Percentiles rank a stretch among this genome's conserved stretches.
Conservation (phyloP, 495 filamentous ascomycete species). For the Daldinia grandis region DNA sequence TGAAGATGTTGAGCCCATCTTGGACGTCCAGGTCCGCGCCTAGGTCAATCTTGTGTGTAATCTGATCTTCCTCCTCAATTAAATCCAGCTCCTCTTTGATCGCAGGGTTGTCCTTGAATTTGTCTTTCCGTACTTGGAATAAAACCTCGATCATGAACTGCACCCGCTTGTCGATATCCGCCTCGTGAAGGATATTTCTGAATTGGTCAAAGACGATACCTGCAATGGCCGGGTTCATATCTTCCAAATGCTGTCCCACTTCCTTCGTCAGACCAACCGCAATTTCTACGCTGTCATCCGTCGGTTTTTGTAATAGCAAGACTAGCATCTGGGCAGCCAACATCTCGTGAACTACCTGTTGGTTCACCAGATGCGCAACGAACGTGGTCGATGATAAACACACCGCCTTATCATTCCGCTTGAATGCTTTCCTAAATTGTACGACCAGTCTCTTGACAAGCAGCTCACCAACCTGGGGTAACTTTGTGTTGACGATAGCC, state of each 20-base stretch:
- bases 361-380: conserved; percentile 92
- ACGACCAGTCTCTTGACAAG: conserved; percentile 84
- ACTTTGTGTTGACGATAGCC: conserved; percentile 96
- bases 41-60: conserved; percentile 82
- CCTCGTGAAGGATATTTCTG: conserved; percentile 91
- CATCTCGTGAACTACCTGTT: conserved; percentile 94
- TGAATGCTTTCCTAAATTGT: conserved; percentile 95
- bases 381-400: conserved; percentile 91
- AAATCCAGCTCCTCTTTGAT: conserved; percentile 93
- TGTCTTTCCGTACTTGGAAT: conserved; percentile 95
- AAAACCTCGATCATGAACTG: conserved; percentile 99
- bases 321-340: conserved; percentile 89
- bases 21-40: conserved; percentile 84
- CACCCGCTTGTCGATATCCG: conserved; percentile 92
- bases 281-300: conserved; percentile 98
- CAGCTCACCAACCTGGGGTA: conserved; percentile 92
- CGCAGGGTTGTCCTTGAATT: conserved; percentile 91
- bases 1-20: conserved; percentile 93
- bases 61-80: conserved; percentile 96
- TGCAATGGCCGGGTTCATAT: conserved; percentile 87
- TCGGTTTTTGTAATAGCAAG: conserved; percentile 89
- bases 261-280: conserved; percentile 90
- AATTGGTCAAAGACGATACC: conserved; percentile 95
- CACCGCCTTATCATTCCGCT: conserved; percentile 95
- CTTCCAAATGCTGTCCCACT: conserved; percentile 91